Evolutionary conservation across 768 basidiomycete species (phyloP), one percentile per base, ranked within the genome.

Genomic region (Suillus brevipes): DNA sequence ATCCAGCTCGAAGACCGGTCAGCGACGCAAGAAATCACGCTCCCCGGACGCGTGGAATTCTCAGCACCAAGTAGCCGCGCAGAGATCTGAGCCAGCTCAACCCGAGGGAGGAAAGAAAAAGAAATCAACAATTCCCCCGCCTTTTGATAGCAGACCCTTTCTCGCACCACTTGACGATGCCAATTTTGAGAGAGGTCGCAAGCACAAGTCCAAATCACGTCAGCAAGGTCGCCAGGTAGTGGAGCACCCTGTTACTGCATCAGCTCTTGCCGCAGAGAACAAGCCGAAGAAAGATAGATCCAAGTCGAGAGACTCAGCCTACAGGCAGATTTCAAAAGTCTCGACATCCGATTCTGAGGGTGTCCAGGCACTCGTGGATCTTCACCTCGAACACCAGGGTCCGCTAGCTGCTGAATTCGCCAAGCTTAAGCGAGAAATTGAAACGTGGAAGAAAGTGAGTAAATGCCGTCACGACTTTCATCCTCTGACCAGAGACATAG

Each of bases 351-450:
- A 81, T 36, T 67, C 43, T 0, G 69, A 71, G 16, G 75, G 74
- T 31, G 28, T 60, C 2, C 68, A 68, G 55, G 66, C 57, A 9
- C n/a, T 68, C 28, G 18, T 63, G n/a, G 70, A 69, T 47, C 10
- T 63, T 20, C 64, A 72, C 34, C 23, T 49, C 16, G 75, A 72
- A 14, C 74, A 71, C 36, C 67, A 49, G 49, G 81, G 81, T 0
- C 73, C 82, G 9, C 65, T 82, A 65, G 80, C 75, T 14, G 79
- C 83, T 14, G 87, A 88, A 69, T 81, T 81, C 61, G 83, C 83
- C n/a, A 80, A 79, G 43, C 74, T 89, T 74, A 85, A 80, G 73
- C 82, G 79, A 40, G 88, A 92, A 67, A 70, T 89, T 6, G 87
- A 89, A 57, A 63, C 66, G 6, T 77, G 87, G 66, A 87, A 85